Evolutionary conservation across 257 asterid genomes (phyloP), one percentile per base, ranked within the genome.

Genomic region (Solanum phureja): DNA sequence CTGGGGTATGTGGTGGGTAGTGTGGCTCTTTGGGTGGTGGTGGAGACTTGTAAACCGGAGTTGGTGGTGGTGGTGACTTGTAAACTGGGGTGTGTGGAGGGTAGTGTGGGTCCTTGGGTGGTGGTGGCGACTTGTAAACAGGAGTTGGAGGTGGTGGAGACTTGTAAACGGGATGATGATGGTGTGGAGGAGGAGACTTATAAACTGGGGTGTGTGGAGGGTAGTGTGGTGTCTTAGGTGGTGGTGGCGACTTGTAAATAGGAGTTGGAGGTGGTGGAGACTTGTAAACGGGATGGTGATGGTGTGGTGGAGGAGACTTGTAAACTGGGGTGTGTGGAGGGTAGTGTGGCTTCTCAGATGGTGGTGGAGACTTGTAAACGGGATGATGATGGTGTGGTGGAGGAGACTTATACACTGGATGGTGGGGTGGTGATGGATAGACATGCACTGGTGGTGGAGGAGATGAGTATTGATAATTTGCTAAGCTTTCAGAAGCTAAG

Each of bases 401-500:
- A 21, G 83, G 58, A 37, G 58, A 75, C 31, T 38, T 75, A 3
- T 75, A 38, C 4, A 77, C 24, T 1, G 84, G 84, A 8, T 12
- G 64, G 84, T 76, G 60, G 83, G 83, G 83, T 40, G 83, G 83
- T 5, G 83, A 66, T 44, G 52, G 75, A 86, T 86, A 86, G 24
- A 68, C 37, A 23, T 83, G 82, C 19, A 83, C 76, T 2, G 88
- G 86, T 34, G 88, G 88, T 4, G 87, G 83, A 2, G 73, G 87
- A 14, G 83, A 68, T 52, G 73, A 79, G 87, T 71, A 83, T 0
- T 21, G 11, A 23, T 68, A 37, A 82, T 88, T n/a, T 72, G 87
- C 90, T 35, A 69, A 37, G 68, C 87, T 84, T 88, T 72, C 69
- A 1, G 85, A 84, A 16, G 86, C 86, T 24, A 88, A 24, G 88